Base-by-base conservation (phyloP, 2,329 filamentous ascomycete species). In the Pseudogymnoascus sp. region DNA sequence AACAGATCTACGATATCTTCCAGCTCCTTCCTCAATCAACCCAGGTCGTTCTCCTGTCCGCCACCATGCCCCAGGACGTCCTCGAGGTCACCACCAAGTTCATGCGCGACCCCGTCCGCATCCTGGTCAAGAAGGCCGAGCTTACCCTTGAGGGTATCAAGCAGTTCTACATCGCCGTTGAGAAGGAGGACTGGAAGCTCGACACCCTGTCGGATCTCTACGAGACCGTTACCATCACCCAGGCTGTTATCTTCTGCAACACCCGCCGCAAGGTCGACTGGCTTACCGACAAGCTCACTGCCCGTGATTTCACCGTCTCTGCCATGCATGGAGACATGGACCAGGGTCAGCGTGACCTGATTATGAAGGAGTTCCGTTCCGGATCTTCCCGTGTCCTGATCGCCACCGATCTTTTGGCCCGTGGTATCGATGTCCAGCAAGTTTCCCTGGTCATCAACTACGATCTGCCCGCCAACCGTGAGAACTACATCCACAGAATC, bases 1-100 rank as follows among this genome's bases (percentile, higher is more conserved):
- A 99, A 84, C 94, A 99, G 84, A 99, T 99, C 82, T 99, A 99
- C 85, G 94, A 99, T 79, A 96, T 99, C 81, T 99, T 97, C 88
- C 93, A 96, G 82, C 90, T 97, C 66, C 89, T 99, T 63, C 94
- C 94, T 64, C 94, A 96, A 81, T 92, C 91, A 67, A 99, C 93
- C 76, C 94, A 99, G 85, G 94, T 99, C 70, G 93, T 97, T 71
- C 90, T 99, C 64, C 87, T 99, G 63, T 97, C 94, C 65, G 94
- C 94, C 74, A 99, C 94, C 78, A 96, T 99, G 88, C 94, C 94
- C 74, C 92, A 97, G 84, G 94, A 99, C 76, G 94, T 99, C 67
- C 88, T 99, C 66, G 94, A 99, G 83, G 92, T 99, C 76, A 99
- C 94, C 76, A 97, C 93, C 82, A 97, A 97, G 84, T 99, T 99